These are phyloP conservation scores for Amaranthus hypochondriacus DNA, from an alignment of 148 eudicot species.

Conservation along the genomic window DNA sequence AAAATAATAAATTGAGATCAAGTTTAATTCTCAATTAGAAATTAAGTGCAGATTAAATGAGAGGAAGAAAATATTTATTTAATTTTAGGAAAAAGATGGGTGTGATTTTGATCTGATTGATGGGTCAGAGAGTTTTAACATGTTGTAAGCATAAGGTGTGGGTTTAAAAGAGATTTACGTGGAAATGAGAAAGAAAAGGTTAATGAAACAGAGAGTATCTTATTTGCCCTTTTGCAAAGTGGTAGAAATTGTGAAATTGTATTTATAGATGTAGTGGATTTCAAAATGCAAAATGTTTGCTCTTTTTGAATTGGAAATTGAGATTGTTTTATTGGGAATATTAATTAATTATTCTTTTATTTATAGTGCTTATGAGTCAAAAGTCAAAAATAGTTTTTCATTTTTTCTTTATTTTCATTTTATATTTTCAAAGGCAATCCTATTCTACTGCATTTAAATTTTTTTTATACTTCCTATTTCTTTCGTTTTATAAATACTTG, in stretches of 20 bases:
- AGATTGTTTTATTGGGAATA: background rate
- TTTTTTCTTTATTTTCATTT: background rate
- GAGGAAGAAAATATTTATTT: background rate
- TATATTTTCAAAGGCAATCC: too few species aligned
- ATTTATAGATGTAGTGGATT: slow-evolving; percentile 11
- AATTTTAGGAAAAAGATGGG: background rate
- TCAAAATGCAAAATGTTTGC: too few species aligned
- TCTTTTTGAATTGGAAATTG: slow-evolving; percentile 10
- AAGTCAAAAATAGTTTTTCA: background rate
- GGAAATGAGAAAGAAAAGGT: background rate
- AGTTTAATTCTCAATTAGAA: too few species aligned
- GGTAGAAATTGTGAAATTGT: background rate
- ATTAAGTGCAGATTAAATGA: too few species aligned
- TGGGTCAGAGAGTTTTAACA: slow-evolving; percentile 27
- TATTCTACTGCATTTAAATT: too few species aligned
- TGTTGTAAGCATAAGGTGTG: slow-evolving; percentile 19
- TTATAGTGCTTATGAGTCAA: background rate
- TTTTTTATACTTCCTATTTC: too few species aligned
- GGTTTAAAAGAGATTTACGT: background rate
- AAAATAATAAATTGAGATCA: too few species aligned
- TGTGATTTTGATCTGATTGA: background rate
- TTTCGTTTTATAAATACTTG: too few species aligned
- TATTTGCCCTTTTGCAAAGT: background rate
- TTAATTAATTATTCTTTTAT: background rate
- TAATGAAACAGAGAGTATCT: too few species aligned